Evolutionary conservation across 441 rosid species (phyloP).

Genomic region (Gossypium armourianum): DNA sequence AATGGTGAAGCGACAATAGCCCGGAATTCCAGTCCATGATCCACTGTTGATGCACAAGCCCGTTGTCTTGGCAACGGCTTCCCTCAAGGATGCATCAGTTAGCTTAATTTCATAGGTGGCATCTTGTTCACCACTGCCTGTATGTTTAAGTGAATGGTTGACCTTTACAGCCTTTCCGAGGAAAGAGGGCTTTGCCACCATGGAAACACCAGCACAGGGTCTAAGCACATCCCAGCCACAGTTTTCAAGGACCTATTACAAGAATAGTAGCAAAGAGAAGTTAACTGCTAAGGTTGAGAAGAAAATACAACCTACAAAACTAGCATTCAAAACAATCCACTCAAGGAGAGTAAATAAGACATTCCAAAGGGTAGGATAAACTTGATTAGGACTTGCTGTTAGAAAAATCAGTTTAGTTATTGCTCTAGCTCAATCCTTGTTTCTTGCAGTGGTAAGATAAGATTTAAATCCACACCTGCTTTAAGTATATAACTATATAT

Average conservation of each 20-base stretch:
- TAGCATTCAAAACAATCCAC: neutral
- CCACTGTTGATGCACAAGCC: conserved; percentile 81
- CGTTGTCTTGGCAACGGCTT: conserved; percentile 46
- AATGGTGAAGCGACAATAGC: conserved; percentile 73
- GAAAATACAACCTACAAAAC: neutral
- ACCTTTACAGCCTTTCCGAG: conserved; percentile 46
- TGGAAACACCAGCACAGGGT: conserved; percentile 56
- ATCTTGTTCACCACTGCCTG: conserved; percentile 12
- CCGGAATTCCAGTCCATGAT: conserved; percentile 71
- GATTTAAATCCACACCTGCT: neutral
- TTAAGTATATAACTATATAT: neutral
- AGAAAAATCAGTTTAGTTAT: neutral
- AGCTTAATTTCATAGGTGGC: conserved; percentile 32
- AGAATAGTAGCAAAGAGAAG: neutral
- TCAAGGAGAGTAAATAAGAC: neutral
- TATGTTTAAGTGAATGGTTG: conserved; percentile 20
- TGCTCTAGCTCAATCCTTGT: neutral
- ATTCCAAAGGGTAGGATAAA: neutral
- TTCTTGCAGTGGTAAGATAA: neutral
- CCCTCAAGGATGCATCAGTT: conserved; percentile 54
- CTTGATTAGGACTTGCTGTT: neutral
- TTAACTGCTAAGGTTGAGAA: neutral
- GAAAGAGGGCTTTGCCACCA: conserved; percentile 74
- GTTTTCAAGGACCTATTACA: conserved; percentile 47
- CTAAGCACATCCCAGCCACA: conserved; percentile 73